A percentile compares a stretch with the other conserved stretches of the same genome.
Evolutionary conservation across 345 rosid genomes (phyloP).

Genomic region (Lumnitzera littorea): DNA sequence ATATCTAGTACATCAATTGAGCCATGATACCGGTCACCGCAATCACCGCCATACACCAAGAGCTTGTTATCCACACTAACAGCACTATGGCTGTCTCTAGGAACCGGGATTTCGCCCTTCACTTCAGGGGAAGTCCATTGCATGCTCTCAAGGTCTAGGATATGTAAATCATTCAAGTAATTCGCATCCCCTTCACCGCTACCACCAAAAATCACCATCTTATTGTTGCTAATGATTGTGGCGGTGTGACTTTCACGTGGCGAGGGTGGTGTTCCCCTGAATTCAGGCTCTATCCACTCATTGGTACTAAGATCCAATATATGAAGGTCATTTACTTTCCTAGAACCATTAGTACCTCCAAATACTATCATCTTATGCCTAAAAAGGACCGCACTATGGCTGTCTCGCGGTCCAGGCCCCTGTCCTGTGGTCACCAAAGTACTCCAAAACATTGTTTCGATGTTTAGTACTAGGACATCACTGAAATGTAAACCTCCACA

Average conservation of each 20-base stretch:
- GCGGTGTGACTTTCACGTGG: conserved; percentile 79
- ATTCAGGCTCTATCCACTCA: conserved; percentile 47
- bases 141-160: conserved; percentile 57
- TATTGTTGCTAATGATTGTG: conserved; percentile 38
- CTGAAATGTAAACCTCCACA: conserved; percentile 68
- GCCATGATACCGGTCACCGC: conserved; percentile 63
- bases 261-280: conserved; percentile 40
- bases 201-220: conserved; percentile 60
- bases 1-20: conserved; percentile 47
- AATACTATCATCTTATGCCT: conserved; percentile 55
- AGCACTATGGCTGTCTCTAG: conserved; percentile 67
- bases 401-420: conserved; percentile 74
- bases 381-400: conserved; percentile 63
- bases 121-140: conserved; percentile 49
- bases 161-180: conserved; percentile 61
- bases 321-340: conserved; percentile 66
- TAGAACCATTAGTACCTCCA: conserved; percentile 68
- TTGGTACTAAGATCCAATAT: conserved; percentile 43
- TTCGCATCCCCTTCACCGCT: conserved; percentile 79
- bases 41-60: conserved; percentile 62
- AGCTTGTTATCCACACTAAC: conserved; percentile 41
- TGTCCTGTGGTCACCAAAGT: conserved; percentile 44
- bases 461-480: conserved; percentile 52
- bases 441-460: conserved; percentile 46
- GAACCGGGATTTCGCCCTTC: conserved; percentile 56